These are phyloP conservation scores for Tausonia pullulans DNA, from an alignment of 1,284 basidiomycete genomes.

Conservation along the genomic window DNA sequence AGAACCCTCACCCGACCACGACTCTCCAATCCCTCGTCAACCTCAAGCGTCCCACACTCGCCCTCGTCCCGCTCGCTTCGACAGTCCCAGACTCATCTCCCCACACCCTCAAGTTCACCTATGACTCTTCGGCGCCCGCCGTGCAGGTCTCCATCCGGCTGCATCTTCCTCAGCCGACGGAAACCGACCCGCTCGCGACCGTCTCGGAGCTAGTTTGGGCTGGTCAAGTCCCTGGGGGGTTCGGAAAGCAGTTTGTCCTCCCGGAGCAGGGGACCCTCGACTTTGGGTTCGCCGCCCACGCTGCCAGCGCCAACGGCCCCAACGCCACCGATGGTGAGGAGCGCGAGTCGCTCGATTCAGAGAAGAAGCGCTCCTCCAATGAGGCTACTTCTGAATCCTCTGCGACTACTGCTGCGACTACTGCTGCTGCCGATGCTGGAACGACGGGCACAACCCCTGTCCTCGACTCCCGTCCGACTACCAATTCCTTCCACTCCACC, in stretches of 20 bases:
- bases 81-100: conserved; percentile 27
- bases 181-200: conserved; percentile 38
- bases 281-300: conserved; percentile 50
- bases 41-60: conserved; percentile 71
- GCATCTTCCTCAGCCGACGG: conserved; percentile 47
- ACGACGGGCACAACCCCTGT: no score
- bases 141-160: conserved; percentile 65
- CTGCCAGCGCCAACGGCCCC: conserved; percentile 20
- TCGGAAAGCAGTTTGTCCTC: conserved; percentile 56
- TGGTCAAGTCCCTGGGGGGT: conserved; percentile 64
- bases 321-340: neutral
- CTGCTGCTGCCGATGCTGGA: neutral
- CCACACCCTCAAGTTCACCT: conserved; percentile 74
- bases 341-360: neutral
- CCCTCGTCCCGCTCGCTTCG: conserved; percentile 48
- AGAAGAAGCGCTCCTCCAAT: neutral
- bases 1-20: conserved; percentile 70
- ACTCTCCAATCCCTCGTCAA: conserved; percentile 84
- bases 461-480: no score
- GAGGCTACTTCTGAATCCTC: neutral
- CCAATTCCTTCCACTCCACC: no score
- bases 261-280: conserved; percentile 64
- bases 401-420: neutral
- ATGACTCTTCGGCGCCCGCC: conserved; percentile 73
- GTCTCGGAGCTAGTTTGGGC: conserved; percentile 54